phyloP scores from a whole-genome alignment of 352 stramenopile species.

The Globisporangium nunn region DNA sequence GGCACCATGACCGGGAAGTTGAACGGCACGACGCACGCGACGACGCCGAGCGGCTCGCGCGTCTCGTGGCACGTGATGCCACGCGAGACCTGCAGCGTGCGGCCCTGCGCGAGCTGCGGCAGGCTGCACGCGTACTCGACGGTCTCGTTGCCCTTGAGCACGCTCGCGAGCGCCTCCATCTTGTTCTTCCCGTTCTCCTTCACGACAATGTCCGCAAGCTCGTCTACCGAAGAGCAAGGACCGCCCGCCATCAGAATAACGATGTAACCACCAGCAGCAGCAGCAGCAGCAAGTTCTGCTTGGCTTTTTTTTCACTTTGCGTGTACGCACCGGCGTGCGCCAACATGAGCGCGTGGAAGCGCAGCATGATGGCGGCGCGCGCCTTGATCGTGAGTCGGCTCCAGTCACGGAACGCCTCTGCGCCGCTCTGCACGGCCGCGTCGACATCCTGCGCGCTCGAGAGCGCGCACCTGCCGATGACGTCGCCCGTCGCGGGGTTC shows the following conservation, averaged over 20 bases:
- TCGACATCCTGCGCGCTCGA: conserved; percentile 84
- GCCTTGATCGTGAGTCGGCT: conserved; percentile 91
- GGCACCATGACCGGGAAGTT: conserved; percentile 98
- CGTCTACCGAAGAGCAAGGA: conserved; percentile 25
- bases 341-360: conserved; percentile 92
- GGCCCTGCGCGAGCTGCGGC: conserved; percentile 89
- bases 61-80: conserved; percentile 92
- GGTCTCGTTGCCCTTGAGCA: conserved; percentile 97
- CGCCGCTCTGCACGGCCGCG: conserved; percentile 64
- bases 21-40: conserved; percentile 93
- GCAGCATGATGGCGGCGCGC: conserved; percentile 93
- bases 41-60: conserved; percentile 89
- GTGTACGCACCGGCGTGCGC: conserved; percentile 54
- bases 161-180: conserved; percentile 93
- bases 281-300: too few relatives aligned
- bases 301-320: too few relatives aligned
- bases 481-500: conserved; percentile 48
- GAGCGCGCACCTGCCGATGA: conserved; percentile 78
- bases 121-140: conserved; percentile 95
- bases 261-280: neutral
- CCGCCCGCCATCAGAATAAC: neutral
- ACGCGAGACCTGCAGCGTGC: conserved; percentile 75
- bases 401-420: conserved; percentile 88
- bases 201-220: conserved; percentile 92
- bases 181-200: conserved; percentile 97